Evolutionary conservation across 2,329 filamentous ascomycete species (phyloP).

Genomic region (Neonectria ditissima): DNA sequence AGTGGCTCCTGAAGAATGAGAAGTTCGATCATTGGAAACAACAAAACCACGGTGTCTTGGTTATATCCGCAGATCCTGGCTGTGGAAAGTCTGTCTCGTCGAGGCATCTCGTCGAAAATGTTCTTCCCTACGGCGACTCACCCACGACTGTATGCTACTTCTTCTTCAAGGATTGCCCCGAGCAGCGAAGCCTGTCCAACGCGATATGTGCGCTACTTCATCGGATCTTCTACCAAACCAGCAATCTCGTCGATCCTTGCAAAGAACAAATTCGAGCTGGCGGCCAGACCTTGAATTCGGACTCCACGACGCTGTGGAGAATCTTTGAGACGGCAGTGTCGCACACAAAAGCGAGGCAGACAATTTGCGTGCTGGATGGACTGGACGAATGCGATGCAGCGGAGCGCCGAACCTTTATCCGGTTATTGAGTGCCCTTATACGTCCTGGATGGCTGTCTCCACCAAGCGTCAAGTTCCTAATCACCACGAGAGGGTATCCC

Average conservation of each 20-base stretch:
- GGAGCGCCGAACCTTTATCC: background rate
- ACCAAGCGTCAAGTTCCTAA: background rate
- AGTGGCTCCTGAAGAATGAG: background rate
- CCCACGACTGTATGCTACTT: background rate
- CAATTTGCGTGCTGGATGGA: constrained; percentile 4
- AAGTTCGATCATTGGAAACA: background rate
- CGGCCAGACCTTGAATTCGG: background rate
- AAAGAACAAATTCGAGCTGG: background rate
- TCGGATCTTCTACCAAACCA: background rate
- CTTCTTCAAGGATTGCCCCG: background rate
- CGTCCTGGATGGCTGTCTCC: background rate
- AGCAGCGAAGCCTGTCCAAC: background rate
- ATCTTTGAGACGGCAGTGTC: background rate
- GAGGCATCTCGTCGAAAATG: background rate
- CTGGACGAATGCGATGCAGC: background rate
- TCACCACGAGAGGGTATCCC: background rate
- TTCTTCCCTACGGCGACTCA: background rate
- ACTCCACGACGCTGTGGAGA: background rate
- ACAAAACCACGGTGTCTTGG: background rate
- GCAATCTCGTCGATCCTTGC: background rate
- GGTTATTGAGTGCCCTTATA: background rate
- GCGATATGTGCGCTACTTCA: background rate
- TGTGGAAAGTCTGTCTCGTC: background rate
- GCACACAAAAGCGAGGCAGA: constrained; percentile 1
- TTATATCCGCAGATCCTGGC: background rate